Base-by-base conservation (phyloP, 164 flowering plant genomes). In the Cinnamomum micranthum region DNA sequence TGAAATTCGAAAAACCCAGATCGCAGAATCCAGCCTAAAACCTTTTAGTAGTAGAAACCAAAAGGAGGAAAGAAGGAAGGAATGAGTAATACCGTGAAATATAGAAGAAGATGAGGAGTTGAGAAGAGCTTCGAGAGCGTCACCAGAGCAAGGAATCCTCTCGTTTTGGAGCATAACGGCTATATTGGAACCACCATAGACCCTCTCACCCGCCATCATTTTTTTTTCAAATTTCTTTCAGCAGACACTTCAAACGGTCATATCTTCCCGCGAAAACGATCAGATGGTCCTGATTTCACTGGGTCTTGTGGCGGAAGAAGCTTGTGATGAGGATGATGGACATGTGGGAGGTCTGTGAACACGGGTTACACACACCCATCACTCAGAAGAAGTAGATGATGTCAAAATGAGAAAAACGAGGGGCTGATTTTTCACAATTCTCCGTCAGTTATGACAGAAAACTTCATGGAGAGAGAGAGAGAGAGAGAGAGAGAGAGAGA, bases 321-420 rank as follows among this genome's bases (percentile, higher is more conserved):
- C 98, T 93, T 79, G 98, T 93, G 86, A 88, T 92, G 87, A 93
- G 85, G 85, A 93, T 87, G 73, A 84, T 88, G 24, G 95, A 88
- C 83, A 90, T 91, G 84, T 87, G 91, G 69, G 91, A 90, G 70
- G 90, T 87, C 77, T 86, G 89, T 72, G 91, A 89, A 78, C 92
- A 85, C 22, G 86, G 86, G 84, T 80, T 55, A 84, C 85, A 79
- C 77, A 83, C 89, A 71, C 84, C 92, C 94, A 90, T 86, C 88
- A 83, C 87, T 86, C 90, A 83, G 87, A 75, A 81, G 77, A 74
- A 77, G 74, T 50, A 7, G 69, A 66, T 35, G 63, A 68, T 19
- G 12, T 27, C 62, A 50, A 22, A 28, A 51, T 47, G 24, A 28
- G 1, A 51, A 59, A 35, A 27, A 14, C 41, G 69, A 60, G 60